Evolutionary conservation across 176 grass and related monocot species (phyloP).

Genomic region (Typha latifolia): DNA sequence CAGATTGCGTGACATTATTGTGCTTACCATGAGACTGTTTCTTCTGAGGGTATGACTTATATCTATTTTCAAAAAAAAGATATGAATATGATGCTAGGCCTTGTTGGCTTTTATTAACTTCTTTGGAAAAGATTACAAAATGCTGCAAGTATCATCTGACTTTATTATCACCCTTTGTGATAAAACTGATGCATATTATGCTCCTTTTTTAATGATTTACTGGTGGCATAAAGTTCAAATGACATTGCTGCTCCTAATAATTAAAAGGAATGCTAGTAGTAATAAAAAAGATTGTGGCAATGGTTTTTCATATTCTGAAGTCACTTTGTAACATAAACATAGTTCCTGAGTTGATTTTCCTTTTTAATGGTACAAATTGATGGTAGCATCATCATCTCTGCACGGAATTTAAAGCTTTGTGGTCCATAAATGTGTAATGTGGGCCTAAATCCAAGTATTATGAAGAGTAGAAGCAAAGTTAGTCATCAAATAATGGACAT

Average conservation of each 20-base stretch:
- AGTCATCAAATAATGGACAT: no score
- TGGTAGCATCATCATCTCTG: no score
- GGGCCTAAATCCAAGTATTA: no score
- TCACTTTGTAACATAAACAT: no score
- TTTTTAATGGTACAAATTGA: no score
- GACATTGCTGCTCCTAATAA: not conserved
- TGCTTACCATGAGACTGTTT: constrained; percentile 35
- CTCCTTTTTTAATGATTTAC: not conserved
- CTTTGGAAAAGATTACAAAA: not conserved
- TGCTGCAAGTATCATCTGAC: not conserved
- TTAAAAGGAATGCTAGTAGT: not conserved
- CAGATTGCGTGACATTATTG: constrained; percentile 23
- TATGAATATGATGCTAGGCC: not conserved
- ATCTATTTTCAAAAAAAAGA: no score
- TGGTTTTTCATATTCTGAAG: no score
- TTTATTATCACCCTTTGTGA: not conserved
- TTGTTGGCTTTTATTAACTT: not conserved
- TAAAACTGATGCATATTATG: not conserved
- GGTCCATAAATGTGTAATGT: no score
- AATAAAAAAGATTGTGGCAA: no score
- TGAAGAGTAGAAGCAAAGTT: no score
- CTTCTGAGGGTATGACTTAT: constrained; percentile 19
- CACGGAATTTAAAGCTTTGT: no score
- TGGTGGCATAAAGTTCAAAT: not conserved
- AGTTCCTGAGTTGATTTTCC: no score